Evolutionary conservation across 2,329 filamentous ascomycete genomes (phyloP).

Genomic region (Ophiostoma himal-ulmi): DNA sequence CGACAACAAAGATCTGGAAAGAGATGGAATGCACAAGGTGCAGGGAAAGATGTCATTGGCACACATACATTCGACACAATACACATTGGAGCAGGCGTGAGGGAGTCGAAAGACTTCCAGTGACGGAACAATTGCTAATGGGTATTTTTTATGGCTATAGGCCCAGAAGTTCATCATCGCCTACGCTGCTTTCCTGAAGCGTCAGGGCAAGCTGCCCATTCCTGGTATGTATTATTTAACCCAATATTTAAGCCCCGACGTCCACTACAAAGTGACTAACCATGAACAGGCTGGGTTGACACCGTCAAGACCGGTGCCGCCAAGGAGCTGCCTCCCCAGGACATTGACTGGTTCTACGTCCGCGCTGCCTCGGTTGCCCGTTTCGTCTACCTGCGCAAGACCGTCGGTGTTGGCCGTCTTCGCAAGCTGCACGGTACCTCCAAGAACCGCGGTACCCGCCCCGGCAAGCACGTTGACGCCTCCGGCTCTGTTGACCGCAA

Average conservation of each 20-base stretch:
- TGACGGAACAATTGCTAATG: slow-evolving; percentile 68
- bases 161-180: slow-evolving; percentile 81
- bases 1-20: slow-evolving; percentile 6
- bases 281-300: slow-evolving; percentile 80
- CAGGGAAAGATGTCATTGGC: slow-evolving; percentile 22
- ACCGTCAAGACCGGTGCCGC: slow-evolving; percentile 96
- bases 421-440: slow-evolving; percentile 86
- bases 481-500: slow-evolving; percentile 95
- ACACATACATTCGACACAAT: slow-evolving; percentile 26
- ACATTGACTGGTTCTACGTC: slow-evolving; percentile 92
- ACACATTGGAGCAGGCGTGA: slow-evolving; percentile 58
- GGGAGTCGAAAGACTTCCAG: slow-evolving; percentile 66
- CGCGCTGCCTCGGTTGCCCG: slow-evolving; percentile 92
- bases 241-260: neutral
- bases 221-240: slow-evolving; percentile 54
- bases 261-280: neutral
- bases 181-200: slow-evolving; percentile 87
- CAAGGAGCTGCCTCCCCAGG: slow-evolving; percentile 97
- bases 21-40: slow-evolving; percentile 12
- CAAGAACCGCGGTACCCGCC: slow-evolving; percentile 93
- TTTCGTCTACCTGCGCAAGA: slow-evolving; percentile 99
- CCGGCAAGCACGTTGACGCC: slow-evolving; percentile 92
- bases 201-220: slow-evolving; percentile 86
- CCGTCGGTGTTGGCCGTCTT: slow-evolving; percentile 91
- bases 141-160: slow-evolving; percentile 44